These are phyloP conservation scores for Amylostereum chailletii DNA, from an alignment of 1,284 basidiomycete species.

Conservation along the genomic window DNA sequence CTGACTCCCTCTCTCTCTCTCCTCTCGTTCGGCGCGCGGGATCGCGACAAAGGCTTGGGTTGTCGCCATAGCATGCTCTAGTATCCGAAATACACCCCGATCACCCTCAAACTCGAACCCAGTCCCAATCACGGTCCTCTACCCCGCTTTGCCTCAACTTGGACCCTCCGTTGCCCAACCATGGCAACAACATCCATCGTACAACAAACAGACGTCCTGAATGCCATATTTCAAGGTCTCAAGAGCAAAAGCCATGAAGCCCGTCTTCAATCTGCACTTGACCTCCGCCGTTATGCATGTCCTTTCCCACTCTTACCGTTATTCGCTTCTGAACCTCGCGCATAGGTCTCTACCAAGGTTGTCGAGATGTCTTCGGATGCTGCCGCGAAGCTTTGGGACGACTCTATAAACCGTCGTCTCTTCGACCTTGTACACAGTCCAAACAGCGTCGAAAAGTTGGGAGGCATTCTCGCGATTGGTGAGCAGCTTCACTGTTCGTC, in stretches of 20 bases:
- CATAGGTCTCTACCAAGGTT: slow-evolving; percentile 59
- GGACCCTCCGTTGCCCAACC: neutral
- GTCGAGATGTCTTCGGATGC: slow-evolving; percentile 73
- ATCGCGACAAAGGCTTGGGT: too few relatives aligned
- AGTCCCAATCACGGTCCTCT: neutral
- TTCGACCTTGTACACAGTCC: slow-evolving; percentile 81
- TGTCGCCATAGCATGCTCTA: too few relatives aligned
- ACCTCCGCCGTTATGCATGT: slow-evolving; percentile 64
- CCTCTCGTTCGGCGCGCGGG: too few relatives aligned
- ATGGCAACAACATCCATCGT: slow-evolving; percentile 54
- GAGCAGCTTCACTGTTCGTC: slow-evolving; percentile 18
- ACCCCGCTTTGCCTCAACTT: neutral
- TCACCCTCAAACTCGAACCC: too few relatives aligned
- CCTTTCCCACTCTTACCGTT: slow-evolving; percentile 3
- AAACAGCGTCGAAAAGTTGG: slow-evolving; percentile 67
- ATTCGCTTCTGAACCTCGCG: slow-evolving; percentile 4
- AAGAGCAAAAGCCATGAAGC: slow-evolving; percentile 54
- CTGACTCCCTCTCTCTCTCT: too few relatives aligned
- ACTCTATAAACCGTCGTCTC: slow-evolving; percentile 68
- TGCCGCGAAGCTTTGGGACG: slow-evolving; percentile 74
- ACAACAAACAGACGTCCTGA: slow-evolving; percentile 50
- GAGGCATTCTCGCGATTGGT: slow-evolving; percentile 81
- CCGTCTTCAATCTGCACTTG: slow-evolving; percentile 55
- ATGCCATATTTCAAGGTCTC: slow-evolving; percentile 56
- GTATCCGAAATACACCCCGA: too few relatives aligned